These are phyloP conservation scores for Atractiella rhizophila DNA, from an alignment of 768 basidiomycete species.

Conservation along the genomic window DNA sequence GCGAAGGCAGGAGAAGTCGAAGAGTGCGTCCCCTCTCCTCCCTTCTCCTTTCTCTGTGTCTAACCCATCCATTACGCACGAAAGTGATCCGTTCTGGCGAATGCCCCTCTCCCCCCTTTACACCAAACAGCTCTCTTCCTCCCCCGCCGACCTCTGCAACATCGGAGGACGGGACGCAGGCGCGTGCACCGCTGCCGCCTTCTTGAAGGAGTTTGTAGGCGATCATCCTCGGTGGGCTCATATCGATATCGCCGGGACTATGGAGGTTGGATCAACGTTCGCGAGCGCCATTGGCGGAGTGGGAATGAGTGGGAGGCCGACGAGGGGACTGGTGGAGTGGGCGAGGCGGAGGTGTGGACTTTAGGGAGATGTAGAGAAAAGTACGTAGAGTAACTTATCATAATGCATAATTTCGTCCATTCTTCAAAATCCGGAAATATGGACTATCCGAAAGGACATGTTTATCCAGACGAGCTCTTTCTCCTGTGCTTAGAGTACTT, in stretches of 20 bases:
- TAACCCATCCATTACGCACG: slow-evolving; percentile 31
- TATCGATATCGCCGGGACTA: slow-evolving; percentile 39
- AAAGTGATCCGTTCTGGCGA: slow-evolving; percentile 39
- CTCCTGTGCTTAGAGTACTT: too few species aligned
- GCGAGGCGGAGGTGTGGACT: slow-evolving; percentile 14
- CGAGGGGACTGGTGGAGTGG: slow-evolving; percentile 27
- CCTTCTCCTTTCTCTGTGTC: slow-evolving; percentile 15
- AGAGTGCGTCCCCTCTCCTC: neutral
- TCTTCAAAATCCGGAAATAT: too few species aligned
- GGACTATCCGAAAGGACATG: too few species aligned
- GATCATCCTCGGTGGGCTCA: slow-evolving; percentile 64
- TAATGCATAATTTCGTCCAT: too few species aligned
- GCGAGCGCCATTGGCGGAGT: slow-evolving; percentile 38
- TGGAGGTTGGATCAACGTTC: slow-evolving; percentile 22
- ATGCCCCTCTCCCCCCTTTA: slow-evolving; percentile 69
- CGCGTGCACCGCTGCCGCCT: slow-evolving; percentile 55
- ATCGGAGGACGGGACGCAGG: slow-evolving; percentile 37
- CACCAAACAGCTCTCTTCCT: slow-evolving; percentile 40
- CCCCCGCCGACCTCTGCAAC: slow-evolving; percentile 39
- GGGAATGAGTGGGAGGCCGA: slow-evolving; percentile 58
- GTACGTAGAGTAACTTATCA: too few species aligned
- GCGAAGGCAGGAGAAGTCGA: neutral
- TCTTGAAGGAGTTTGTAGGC: slow-evolving; percentile 34
- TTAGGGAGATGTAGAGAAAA: too few species aligned
- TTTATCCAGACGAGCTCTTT: too few species aligned